Conservation (phyloP, 495 filamentous ascomycete species). For the Neurospora sp. region DNA sequence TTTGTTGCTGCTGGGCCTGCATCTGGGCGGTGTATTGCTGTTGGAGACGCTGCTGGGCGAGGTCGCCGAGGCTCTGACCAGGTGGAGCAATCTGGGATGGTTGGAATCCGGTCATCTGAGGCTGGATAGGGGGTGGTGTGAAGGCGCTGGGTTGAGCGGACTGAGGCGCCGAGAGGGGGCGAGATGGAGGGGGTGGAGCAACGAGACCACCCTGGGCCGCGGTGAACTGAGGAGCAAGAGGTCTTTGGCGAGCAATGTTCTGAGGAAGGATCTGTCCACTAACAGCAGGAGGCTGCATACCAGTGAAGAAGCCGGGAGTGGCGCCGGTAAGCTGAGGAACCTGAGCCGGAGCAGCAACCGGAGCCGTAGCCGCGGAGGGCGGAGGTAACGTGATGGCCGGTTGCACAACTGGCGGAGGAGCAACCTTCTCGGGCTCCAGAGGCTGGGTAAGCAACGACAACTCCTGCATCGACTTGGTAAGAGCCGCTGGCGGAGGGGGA, state of each 20-base stretch:
- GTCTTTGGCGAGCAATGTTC: conserved; percentile 53
- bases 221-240: conserved; percentile 55
- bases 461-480: conserved; percentile 68
- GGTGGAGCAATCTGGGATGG: conserved; percentile 49
- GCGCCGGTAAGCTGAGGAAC: conserved; percentile 42
- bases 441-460: conserved; percentile 67
- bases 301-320: conserved; percentile 40
- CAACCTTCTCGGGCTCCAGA: conserved; percentile 60
- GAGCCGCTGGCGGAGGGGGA: conserved; percentile 23
- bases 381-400: conserved; percentile 15
- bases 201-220: conserved; percentile 50
- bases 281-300: conserved; percentile 24
- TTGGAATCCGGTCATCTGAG: conserved; percentile 72
- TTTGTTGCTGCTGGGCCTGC: conserved; percentile 19
- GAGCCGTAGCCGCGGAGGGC: conserved; percentile 33
- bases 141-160: conserved; percentile 68
- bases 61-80: conserved; percentile 65
- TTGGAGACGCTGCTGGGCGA: conserved; percentile 58
- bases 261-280: conserved; percentile 34
- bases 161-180: conserved; percentile 84
- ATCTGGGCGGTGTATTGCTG: conserved; percentile 35
- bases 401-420: conserved; percentile 35
- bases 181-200: conserved; percentile 72
- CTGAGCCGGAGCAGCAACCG: conserved; percentile 32
- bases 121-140: conserved; percentile 63